Base-by-base conservation (phyloP, 176 grass and related monocot genomes). In the Saccharum spontaneum region DNA sequence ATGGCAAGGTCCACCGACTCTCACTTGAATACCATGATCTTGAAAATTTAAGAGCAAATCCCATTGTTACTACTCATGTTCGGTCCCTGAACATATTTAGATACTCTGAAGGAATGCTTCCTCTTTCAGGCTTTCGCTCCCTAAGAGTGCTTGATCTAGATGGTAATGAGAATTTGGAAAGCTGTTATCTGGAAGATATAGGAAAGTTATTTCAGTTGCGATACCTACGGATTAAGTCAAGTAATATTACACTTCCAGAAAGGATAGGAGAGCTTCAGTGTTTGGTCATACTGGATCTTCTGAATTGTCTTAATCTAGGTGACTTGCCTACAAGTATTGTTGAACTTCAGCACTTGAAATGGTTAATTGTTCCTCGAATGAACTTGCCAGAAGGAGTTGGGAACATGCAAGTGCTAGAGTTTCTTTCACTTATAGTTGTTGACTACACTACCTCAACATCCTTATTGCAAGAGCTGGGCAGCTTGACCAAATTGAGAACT, bases 141-240 rank as follows among this genome's bases (percentile, higher is more conserved):
- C 41, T 92, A 18, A 85, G 87, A 70, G 66, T 92, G n/a, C 79
- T 92, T 67, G 78, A 89, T 89, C 43, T 92, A 12, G 82, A 92
- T 59, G 71, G 82, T 5, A 86, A 71, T 28, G 77, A 77, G 24
- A 33, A 89, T 66, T 77, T 92, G 67, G 61, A 79, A 52, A 84
- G 39, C n/a, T 16, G 9, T 62, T 87, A 73, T 82, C 83, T 89
- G 31, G 39, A 83, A 86, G 75, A 85, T 83, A 79, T 89, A 7
- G 48, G 62, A 3, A 89, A 79, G 17, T 39, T 92, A 17, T 69
- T 26, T 63, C 73, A 79, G 30, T 46, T 92, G 69, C 86, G 48
- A 20, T 89, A 86, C 45, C 26, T 92, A 52, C 63, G 86, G 10
- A 82, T 92, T 79, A 74, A 52, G 59, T 62, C 76, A 82, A 73